Percentiles rank a stretch among this genome's conserved stretches.
Conservation (phyloP, 305 asterid genomes). For the Andrographis paniculata region DNA sequence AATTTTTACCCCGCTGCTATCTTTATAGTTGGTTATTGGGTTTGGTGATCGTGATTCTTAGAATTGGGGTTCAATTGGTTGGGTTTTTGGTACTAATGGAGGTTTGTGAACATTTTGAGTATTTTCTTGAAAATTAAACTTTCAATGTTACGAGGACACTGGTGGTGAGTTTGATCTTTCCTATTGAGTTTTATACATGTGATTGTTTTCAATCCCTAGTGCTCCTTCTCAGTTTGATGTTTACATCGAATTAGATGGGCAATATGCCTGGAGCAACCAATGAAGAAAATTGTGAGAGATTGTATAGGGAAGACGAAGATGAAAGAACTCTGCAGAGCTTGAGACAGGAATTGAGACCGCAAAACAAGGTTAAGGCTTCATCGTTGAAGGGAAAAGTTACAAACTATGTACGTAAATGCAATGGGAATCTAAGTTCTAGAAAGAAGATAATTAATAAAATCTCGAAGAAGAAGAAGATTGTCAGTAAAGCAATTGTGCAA, state of each 20-base stretch:
- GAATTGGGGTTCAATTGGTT: slow-evolving; percentile 27
- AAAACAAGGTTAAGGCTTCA: slow-evolving; percentile 24
- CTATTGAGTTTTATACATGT: neutral
- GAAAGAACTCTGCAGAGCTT: slow-evolving; percentile 31
- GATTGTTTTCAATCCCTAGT: neutral
- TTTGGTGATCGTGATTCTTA: slow-evolving; percentile 21
- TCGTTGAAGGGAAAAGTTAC: slow-evolving; percentile 28
- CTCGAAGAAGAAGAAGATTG: slow-evolving; percentile 42
- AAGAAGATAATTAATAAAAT: slow-evolving; percentile 38
- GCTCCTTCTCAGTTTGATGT: slow-evolving; percentile 27
- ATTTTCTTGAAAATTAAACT: slow-evolving; percentile 5
- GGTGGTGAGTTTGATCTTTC: slow-evolving; percentile 14
- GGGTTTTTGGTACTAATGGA: slow-evolving; percentile 15
- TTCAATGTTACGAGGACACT: slow-evolving; percentile 2
- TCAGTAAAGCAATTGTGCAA: slow-evolving; percentile 28
- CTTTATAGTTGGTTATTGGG: slow-evolving; percentile 16
- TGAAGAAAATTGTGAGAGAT: slow-evolving; percentile 22
- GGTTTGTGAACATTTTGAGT: neutral
- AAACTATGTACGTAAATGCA: slow-evolving; percentile 24
- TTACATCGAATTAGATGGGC: slow-evolving; percentile 7
- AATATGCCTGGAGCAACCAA: slow-evolving; percentile 42
- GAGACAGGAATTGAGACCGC: slow-evolving; percentile 42
- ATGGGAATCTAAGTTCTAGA: slow-evolving; percentile 27
- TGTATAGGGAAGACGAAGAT: slow-evolving; percentile 28
- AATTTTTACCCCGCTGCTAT: slow-evolving; percentile 16